These are phyloP conservation scores for Mortierella sp. DNA, from an alignment of 371 early-diverging fungal genomes.

Conservation along the genomic window DNA sequence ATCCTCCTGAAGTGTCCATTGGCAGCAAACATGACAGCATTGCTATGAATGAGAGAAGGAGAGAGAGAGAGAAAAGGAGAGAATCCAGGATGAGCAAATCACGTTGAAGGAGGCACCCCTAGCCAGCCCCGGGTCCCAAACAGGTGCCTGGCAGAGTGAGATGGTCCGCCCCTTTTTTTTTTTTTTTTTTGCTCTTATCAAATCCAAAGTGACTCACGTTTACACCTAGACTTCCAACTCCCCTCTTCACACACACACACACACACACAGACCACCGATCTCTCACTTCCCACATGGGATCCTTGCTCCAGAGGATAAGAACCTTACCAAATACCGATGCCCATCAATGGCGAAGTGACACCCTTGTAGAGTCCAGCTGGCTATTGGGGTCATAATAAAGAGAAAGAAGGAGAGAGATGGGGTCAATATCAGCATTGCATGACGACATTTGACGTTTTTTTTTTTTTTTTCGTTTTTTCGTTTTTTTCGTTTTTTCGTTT, in stretches of 20 bases:
- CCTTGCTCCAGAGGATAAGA: no score
- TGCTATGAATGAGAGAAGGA: constrained; percentile 55
- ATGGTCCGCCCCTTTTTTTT: no score
- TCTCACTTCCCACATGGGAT: no score
- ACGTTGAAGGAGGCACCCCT: background rate
- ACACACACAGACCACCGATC: no score
- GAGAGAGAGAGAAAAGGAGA: constrained; percentile 1
- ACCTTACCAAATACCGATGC: constrained; percentile 84
- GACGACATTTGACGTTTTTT: background rate
- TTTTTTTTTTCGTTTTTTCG: no score
- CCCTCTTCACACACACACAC: no score
- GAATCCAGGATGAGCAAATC: background rate
- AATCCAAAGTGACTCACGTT: constrained; percentile 3
- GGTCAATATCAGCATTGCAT: background rate
- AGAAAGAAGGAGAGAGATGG: background rate
- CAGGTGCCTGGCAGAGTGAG: background rate
- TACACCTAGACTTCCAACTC: no score
- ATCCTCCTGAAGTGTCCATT: constrained; percentile 80
- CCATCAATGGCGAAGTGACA: constrained; percentile 83
- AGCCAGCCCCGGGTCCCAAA: no score
- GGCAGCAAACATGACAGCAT: constrained; percentile 87
- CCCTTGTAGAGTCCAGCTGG: constrained; percentile 84
- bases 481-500: no score
- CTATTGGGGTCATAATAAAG: constrained; percentile 37
- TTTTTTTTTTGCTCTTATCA: constrained; percentile 7